phyloP scores from a whole-genome alignment of 2,329 filamentous ascomycete species.

The Ophiocordyceps sinensis region DNA sequence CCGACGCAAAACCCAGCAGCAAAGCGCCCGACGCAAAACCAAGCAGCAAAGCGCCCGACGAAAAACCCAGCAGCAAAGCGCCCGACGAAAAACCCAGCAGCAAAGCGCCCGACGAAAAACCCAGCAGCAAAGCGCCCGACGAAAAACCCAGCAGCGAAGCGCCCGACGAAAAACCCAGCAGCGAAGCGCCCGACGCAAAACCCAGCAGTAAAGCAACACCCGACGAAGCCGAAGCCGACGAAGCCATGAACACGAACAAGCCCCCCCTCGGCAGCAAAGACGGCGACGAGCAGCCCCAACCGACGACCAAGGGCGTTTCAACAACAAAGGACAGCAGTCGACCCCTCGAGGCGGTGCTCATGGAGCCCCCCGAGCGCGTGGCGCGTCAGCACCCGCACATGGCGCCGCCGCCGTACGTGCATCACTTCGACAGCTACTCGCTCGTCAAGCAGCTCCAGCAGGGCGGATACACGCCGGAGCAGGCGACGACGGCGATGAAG shows the following conservation, averaged over 20 bases:
- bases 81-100: background rate
- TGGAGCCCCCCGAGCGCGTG: constrained; percentile 25
- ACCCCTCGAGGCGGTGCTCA: constrained; percentile 33
- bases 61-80: background rate
- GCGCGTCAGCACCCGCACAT: constrained; percentile 48
- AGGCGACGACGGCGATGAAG: constrained; percentile 85
- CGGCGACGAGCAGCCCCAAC: background rate
- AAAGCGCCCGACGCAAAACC: no score
- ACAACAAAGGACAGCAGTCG: background rate
- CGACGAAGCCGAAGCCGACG: background rate
- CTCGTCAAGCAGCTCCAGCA: constrained; percentile 69
- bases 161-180: no score
- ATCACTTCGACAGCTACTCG: constrained; percentile 92
- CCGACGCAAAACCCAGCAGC: no score
- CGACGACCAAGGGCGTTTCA: background rate
- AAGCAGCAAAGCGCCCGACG: no score
- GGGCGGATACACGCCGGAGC: constrained; percentile 56
- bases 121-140: background rate
- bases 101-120: background rate
- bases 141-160: background rate
- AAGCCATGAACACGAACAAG: background rate
- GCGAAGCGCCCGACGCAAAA: no score
- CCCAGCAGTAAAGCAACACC: background rate
- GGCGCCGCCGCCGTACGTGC: constrained; percentile 65
- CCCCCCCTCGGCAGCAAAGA: background rate